These are phyloP conservation scores for Tulasnella sp. DNA, from an alignment of 768 basidiomycete genomes.

Conservation along the genomic window DNA sequence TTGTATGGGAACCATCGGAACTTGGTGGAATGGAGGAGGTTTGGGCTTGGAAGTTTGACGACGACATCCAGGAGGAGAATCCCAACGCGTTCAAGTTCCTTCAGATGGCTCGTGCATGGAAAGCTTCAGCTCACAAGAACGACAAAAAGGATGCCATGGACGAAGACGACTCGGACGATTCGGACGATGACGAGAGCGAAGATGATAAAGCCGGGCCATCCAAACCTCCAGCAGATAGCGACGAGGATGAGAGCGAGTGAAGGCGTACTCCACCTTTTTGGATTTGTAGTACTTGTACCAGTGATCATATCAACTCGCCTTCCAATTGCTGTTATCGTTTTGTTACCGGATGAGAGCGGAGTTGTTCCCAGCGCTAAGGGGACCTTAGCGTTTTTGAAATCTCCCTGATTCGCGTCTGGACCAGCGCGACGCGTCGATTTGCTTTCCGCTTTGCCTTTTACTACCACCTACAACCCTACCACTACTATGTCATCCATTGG, in stretches of 20 bases:
- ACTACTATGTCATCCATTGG: constrained; percentile 28
- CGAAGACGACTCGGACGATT: constrained; percentile 33
- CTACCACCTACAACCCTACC: neutral
- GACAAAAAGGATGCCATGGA: constrained; percentile 41
- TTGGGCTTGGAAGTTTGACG: constrained; percentile 94
- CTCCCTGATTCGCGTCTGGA: constrained; percentile 9
- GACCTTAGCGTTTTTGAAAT: neutral
- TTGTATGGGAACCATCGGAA: constrained; percentile 2
- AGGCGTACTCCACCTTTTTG: neutral
- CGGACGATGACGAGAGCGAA: constrained; percentile 46
- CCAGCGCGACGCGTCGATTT: constrained; percentile 19
- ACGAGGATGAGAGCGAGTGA: neutral
- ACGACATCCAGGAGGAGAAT: constrained; percentile 93
- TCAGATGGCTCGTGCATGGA: constrained; percentile 94
- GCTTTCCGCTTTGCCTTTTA: neutral
- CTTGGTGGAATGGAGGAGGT: constrained; percentile 48
- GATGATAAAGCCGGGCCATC: neutral
- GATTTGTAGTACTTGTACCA: neutral
- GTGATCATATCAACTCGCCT: neutral
- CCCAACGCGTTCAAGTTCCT: constrained; percentile 95
- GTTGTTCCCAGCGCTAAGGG: neutral
- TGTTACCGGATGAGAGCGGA: neutral
- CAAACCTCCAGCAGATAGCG: neutral
- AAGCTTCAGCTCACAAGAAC: constrained; percentile 55
- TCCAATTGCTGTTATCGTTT: neutral